phyloP scores from a whole-genome alignment of 345 rosid species.

The Boechera stricta region DNA sequence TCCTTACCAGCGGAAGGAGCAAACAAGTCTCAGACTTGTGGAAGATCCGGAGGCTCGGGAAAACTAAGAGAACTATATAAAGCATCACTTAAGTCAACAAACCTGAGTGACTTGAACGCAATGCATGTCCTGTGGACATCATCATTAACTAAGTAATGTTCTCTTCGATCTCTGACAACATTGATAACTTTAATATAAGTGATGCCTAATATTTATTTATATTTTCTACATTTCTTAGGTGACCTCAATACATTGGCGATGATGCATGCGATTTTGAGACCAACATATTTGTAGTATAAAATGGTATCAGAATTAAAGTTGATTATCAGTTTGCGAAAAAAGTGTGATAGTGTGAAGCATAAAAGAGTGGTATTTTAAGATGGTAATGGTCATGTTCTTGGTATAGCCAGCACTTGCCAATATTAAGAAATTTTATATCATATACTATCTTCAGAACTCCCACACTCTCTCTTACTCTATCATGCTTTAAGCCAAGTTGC shows the following conservation, averaged over 20 bases:
- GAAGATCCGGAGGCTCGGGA: slow-evolving; percentile 52
- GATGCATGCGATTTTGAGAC: not conserved
- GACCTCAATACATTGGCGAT: not conserved
- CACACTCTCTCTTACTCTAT: not conserved
- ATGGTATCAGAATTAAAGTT: not conserved
- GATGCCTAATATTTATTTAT: not conserved
- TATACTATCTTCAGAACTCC: not conserved
- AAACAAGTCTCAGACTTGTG: slow-evolving; percentile 49
- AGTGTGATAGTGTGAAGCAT: not conserved
- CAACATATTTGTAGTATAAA: not conserved
- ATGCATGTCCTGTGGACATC: slow-evolving; percentile 75
- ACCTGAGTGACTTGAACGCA: slow-evolving; percentile 55
- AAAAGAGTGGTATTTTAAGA: not conserved
- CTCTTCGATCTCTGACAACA: not conserved
- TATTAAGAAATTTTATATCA: not conserved
- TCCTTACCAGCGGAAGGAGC: slow-evolving; percentile 50
- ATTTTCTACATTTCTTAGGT: not conserved
- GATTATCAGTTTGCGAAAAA: not conserved
- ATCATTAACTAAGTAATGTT: slow-evolving; percentile 18
- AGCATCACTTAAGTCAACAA: slow-evolving; percentile 66
- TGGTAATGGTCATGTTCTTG: not conserved
- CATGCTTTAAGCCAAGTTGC: too few species aligned
- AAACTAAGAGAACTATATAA: slow-evolving; percentile 83
- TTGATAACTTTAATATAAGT: not conserved
- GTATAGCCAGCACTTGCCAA: not conserved